Evolutionary conservation across 1,139 yeast genomes (phyloP).

Genomic region (Taiozyma sp.): DNA sequence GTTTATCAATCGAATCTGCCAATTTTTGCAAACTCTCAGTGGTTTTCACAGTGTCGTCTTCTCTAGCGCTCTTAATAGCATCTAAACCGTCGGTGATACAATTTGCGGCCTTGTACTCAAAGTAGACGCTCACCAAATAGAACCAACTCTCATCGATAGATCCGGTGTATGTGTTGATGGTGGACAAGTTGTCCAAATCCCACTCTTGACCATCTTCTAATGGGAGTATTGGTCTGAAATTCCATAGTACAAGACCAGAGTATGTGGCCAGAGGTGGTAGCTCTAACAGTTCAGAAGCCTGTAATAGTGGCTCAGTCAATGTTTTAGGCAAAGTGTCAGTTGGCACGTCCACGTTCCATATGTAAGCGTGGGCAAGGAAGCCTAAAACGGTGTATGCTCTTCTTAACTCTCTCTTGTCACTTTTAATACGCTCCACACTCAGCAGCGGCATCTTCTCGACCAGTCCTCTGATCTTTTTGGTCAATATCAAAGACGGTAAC

Average conservation of each 20-base stretch:
- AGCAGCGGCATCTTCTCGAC: constrained; percentile 60
- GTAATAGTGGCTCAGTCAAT: constrained; percentile 64
- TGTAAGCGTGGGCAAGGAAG: constrained; percentile 80
- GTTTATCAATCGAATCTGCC: constrained; percentile 70
- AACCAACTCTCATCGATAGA: constrained; percentile 93
- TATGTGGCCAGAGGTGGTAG: constrained; percentile 87
- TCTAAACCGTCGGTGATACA: constrained; percentile 53
- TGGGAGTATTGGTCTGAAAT: constrained; percentile 61
- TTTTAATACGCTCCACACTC: constrained; percentile 36
- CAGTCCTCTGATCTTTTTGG: constrained; percentile 51
- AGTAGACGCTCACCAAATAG: constrained; percentile 79
- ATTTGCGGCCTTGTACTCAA: constrained; percentile 77
- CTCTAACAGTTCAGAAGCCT: constrained; percentile 52
- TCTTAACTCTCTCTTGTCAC: constrained; percentile 47
- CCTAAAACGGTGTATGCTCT: constrained; percentile 78
- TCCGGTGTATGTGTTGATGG: constrained; percentile 84
- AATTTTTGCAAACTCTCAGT: constrained; percentile 47
- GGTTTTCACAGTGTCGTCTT: constrained; percentile 34
- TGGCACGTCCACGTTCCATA: constrained; percentile 77
- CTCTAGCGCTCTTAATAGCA: constrained; percentile 54
- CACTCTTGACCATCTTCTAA: constrained; percentile 33
- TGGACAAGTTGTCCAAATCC: constrained; percentile 62
- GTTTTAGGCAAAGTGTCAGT: constrained; percentile 60
- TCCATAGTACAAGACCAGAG: constrained; percentile 87
- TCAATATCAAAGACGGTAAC: constrained; percentile 67